Percentiles rank a stretch among this genome's conserved stretches.
These are phyloP conservation scores for Diaporthe longicolla DNA, from an alignment of 2,329 filamentous ascomycete species.

Conservation along the genomic window DNA sequence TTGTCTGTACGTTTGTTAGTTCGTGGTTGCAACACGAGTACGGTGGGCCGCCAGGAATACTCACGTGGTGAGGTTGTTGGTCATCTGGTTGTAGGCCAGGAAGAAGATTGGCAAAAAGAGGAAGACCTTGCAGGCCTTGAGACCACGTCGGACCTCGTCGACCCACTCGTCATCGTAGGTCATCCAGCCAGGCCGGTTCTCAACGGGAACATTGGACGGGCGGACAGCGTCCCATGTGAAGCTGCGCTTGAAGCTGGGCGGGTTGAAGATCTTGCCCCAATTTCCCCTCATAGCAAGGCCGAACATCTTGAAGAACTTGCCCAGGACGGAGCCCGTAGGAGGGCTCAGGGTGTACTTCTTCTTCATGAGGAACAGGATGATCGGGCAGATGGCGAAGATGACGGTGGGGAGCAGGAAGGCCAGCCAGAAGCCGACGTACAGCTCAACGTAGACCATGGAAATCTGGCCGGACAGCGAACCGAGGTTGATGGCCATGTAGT, in stretches of 20 bases:
- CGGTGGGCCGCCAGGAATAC: background rate
- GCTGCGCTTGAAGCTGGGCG: constrained; percentile 60
- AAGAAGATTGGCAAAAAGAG: constrained; percentile 77
- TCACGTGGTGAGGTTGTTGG: constrained; percentile 67
- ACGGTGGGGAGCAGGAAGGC: constrained; percentile 77
- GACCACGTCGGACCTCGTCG: constrained; percentile 80
- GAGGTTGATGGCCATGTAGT: constrained; percentile 77
- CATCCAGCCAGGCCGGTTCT: constrained; percentile 78
- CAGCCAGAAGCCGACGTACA: constrained; percentile 82
- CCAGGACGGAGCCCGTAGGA: constrained; percentile 77
- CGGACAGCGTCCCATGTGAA: constrained; percentile 78
- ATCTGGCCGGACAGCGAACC: constrained; percentile 76
- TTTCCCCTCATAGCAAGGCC: constrained; percentile 62
- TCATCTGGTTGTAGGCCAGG: constrained; percentile 72
- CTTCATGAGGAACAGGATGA: constrained; percentile 72
- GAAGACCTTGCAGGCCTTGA: constrained; percentile 79
- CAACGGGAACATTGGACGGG: constrained; percentile 72
- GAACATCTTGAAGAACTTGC: constrained; percentile 73
- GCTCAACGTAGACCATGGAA: constrained; percentile 79
- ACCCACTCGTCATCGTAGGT: constrained; percentile 88
- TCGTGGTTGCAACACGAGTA: too few relatives aligned
- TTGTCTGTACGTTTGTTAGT: constrained; percentile 58
- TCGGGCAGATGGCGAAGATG: constrained; percentile 74
- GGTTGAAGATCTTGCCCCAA: constrained; percentile 38
- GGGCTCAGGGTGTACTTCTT: constrained; percentile 70